A percentile compares a stretch with the other conserved stretches of the same genome.
Conservation (phyloP, 192 early-diverging fungal species). For the Spizellomyces sp. region DNA sequence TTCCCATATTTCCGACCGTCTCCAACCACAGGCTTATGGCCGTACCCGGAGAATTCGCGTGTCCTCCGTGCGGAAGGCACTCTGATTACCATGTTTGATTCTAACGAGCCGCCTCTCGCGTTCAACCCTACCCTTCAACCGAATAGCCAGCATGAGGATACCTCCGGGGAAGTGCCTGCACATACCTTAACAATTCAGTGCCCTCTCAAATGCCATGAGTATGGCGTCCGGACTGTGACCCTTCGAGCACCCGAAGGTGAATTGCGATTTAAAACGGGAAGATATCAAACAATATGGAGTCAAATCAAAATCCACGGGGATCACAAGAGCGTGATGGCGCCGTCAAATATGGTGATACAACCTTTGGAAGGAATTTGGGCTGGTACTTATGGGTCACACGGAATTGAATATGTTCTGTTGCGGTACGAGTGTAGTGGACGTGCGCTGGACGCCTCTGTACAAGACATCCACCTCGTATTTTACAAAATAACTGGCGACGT, state of each 20-base stretch:
- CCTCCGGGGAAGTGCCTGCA: not conserved
- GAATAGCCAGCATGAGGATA: too few species aligned
- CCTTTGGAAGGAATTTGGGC: slow-evolving; percentile 34
- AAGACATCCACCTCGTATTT: not conserved
- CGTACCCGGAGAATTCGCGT: slow-evolving; percentile 16
- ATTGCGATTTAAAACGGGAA: slow-evolving; percentile 3
- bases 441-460: not conserved
- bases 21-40: slow-evolving; percentile 20
- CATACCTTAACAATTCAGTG: not conserved
- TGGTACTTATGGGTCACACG: slow-evolving; percentile 37
- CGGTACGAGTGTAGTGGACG: slow-evolving; percentile 2
- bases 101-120: slow-evolving; percentile 17
- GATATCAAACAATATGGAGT: slow-evolving; percentile 15
- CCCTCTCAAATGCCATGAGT: slow-evolving; percentile 13
- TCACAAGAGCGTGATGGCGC: not conserved
- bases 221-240: slow-evolving; percentile 18
- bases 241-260: slow-evolving; percentile 18
- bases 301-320: not conserved
- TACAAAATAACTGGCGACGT: slow-evolving; percentile 40
- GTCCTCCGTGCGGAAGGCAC: slow-evolving; percentile 6
- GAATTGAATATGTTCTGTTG: slow-evolving; percentile 32
- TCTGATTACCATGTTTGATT: slow-evolving; percentile 18
- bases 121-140: not conserved
- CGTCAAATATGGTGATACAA: not conserved
- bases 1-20: slow-evolving; percentile 13